Evolutionary conservation across 805 yeast species (phyloP).

Genomic region (Candida koratica): DNA sequence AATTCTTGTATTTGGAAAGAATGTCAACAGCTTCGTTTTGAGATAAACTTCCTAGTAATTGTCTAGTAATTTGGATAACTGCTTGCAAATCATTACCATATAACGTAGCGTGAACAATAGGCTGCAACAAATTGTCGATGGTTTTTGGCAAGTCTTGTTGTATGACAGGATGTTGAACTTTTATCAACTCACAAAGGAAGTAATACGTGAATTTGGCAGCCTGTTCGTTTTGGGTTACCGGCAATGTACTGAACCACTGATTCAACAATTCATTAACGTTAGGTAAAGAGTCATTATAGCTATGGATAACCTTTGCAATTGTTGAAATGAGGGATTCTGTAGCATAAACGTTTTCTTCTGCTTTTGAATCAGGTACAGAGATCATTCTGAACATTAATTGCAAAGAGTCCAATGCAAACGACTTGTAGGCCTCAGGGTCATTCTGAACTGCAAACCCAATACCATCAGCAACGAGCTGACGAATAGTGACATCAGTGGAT

Average conservation of each 20-base stretch:
- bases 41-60: slow-evolving; percentile 60
- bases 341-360: slow-evolving; percentile 80
- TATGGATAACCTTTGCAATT: slow-evolving; percentile 76
- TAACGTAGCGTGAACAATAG: slow-evolving; percentile 63
- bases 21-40: slow-evolving; percentile 64
- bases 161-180: slow-evolving; percentile 55
- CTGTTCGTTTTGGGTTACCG: slow-evolving; percentile 77
- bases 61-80: slow-evolving; percentile 59
- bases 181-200: slow-evolving; percentile 69
- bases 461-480: slow-evolving; percentile 84
- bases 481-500: slow-evolving; percentile 62
- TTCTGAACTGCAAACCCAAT: slow-evolving; percentile 83
- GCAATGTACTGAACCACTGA: slow-evolving; percentile 80
- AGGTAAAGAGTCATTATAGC: slow-evolving; percentile 56
- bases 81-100: slow-evolving; percentile 68
- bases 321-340: slow-evolving; percentile 84
- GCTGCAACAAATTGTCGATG: slow-evolving; percentile 68
- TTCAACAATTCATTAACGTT: slow-evolving; percentile 58
- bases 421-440: slow-evolving; percentile 61
- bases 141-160: slow-evolving; percentile 52
- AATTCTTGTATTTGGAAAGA: slow-evolving; percentile 39
- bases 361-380: slow-evolving; percentile 72
- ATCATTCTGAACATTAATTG: slow-evolving; percentile 72
- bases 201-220: slow-evolving; percentile 83
- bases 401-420: slow-evolving; percentile 64